A percentile compares a stretch with the other conserved stretches of the same genome.
phyloP scores from a whole-genome alignment of 2,329 filamentous ascomycete species.

The Penicillium expansum region DNA sequence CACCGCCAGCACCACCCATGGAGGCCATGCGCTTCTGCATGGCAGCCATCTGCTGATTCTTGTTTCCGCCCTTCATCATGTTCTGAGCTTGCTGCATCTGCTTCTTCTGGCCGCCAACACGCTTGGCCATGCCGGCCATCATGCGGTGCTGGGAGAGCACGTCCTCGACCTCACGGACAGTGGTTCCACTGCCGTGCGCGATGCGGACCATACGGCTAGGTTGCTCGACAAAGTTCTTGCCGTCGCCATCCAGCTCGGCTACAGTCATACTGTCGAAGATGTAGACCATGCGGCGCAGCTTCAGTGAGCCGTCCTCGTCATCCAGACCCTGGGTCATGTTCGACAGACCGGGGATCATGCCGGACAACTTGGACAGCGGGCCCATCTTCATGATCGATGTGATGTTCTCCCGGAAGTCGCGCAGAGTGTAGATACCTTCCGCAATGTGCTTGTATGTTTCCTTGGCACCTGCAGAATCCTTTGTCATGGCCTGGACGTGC shows the following conservation, averaged over 20 bases:
- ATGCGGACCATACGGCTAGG: constrained; percentile 90
- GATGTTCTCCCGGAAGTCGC: constrained; percentile 91
- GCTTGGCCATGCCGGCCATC: constrained; percentile 99
- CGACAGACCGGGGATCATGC: constrained; percentile 95
- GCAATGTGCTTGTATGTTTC: constrained; percentile 99
- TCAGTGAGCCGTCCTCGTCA: constrained; percentile 89
- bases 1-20: constrained; percentile 73
- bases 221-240: constrained; percentile 89
- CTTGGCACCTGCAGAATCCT: constrained; percentile 76
- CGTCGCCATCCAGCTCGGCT: constrained; percentile 92
- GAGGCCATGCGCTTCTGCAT: constrained; percentile 95
- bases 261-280: constrained; percentile 98
- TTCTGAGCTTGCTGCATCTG: constrained; percentile 94
- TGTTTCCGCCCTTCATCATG: constrained; percentile 86
- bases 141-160: constrained; percentile 95
- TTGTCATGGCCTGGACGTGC: constrained; percentile 90
- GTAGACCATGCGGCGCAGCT: constrained; percentile 97
- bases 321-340: constrained; percentile 95
- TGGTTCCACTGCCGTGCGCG: constrained; percentile 84
- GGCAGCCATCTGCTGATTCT: constrained; percentile 87
- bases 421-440: constrained; percentile 92
- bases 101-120: constrained; percentile 96
- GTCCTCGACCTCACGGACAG: constrained; percentile 90
- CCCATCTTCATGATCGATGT: constrained; percentile 99
- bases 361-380: constrained; percentile 91